phyloP scores from a whole-genome alignment of 1,139 yeast genomes.

The Debaryomycetaceae sp. region DNA sequence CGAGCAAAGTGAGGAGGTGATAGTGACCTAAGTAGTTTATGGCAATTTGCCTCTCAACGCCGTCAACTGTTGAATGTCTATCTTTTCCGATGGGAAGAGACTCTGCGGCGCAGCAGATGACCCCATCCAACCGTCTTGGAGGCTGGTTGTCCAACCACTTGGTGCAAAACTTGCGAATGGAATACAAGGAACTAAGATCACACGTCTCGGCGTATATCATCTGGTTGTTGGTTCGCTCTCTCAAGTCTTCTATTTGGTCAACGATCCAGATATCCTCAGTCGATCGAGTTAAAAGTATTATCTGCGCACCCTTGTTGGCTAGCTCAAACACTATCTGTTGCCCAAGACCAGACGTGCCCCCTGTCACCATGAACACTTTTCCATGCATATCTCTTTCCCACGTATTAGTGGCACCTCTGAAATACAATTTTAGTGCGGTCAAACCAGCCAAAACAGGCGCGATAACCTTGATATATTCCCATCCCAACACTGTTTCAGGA shows the following conservation, averaged over 20 bases:
- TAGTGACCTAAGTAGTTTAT: constrained; percentile 77
- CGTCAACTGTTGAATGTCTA: constrained; percentile 70
- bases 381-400: constrained; percentile 96
- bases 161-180: constrained; percentile 89
- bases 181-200: constrained; percentile 69
- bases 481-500: constrained; percentile 64
- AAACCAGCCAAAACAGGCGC: constrained; percentile 34
- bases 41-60: constrained; percentile 81
- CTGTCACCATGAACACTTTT: constrained; percentile 68
- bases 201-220: constrained; percentile 87
- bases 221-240: constrained; percentile 65
- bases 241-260: constrained; percentile 74
- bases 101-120: constrained; percentile 85
- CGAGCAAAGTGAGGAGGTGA: constrained; percentile 72
- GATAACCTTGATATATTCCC: constrained; percentile 50
- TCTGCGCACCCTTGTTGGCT: constrained; percentile 82
- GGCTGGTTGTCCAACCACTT: constrained; percentile 90
- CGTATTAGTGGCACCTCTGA: constrained; percentile 73
- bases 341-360: constrained; percentile 93
- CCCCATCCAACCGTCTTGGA: constrained; percentile 85
- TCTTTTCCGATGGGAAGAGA: constrained; percentile 62
- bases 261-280: constrained; percentile 70
- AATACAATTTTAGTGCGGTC: constrained; percentile 61
- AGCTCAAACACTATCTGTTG: constrained; percentile 69
- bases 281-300: constrained; percentile 66